These are phyloP conservation scores for Scedosporium apiospermum DNA, from an alignment of 2,329 filamentous ascomycete genomes.

Conservation along the genomic window DNA sequence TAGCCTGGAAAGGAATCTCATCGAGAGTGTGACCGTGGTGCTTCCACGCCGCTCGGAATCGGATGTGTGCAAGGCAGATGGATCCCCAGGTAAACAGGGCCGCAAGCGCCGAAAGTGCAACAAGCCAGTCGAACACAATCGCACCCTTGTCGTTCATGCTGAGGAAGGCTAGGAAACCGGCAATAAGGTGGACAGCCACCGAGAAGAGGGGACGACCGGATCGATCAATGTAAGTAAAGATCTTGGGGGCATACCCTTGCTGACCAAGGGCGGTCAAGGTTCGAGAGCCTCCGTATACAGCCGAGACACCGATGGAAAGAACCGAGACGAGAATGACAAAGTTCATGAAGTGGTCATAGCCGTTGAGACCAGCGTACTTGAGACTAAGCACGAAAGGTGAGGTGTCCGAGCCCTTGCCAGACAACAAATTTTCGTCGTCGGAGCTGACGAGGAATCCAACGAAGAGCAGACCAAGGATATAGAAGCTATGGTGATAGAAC, in stretches of 20 bases:
- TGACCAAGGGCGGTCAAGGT: slow-evolving; percentile 46
- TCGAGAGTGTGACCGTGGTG: slow-evolving; percentile 48
- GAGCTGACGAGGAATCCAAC: slow-evolving; percentile 35
- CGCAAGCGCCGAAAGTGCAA: slow-evolving; percentile 52
- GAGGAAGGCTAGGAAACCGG: slow-evolving; percentile 38
- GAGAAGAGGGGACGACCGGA: slow-evolving; percentile 40
- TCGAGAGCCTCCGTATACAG: slow-evolving; percentile 45
- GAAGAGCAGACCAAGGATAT: slow-evolving; percentile 38
- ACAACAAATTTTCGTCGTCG: slow-evolving; percentile 32
- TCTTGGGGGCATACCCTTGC: slow-evolving; percentile 43
- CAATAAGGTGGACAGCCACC: slow-evolving; percentile 34
- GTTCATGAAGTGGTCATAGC: slow-evolving; percentile 43
- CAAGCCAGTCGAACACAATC: slow-evolving; percentile 53
- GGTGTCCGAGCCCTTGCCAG: slow-evolving; percentile 20
- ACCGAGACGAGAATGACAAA: slow-evolving; percentile 43
- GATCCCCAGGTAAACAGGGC: slow-evolving; percentile 58
- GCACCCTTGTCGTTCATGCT: slow-evolving; percentile 34
- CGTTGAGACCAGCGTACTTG: slow-evolving; percentile 35
- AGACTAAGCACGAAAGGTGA: slow-evolving; percentile 41
- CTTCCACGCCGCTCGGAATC: slow-evolving; percentile 55
- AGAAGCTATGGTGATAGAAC: slow-evolving; percentile 22
- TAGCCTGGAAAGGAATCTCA: slow-evolving; percentile 55
- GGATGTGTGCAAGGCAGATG: slow-evolving; percentile 56
- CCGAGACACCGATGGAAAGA: slow-evolving; percentile 43
- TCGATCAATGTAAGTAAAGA: slow-evolving; percentile 44